phyloP scores from a whole-genome alignment of 129 eudicot genomes.

The Tagetes erecta region DNA sequence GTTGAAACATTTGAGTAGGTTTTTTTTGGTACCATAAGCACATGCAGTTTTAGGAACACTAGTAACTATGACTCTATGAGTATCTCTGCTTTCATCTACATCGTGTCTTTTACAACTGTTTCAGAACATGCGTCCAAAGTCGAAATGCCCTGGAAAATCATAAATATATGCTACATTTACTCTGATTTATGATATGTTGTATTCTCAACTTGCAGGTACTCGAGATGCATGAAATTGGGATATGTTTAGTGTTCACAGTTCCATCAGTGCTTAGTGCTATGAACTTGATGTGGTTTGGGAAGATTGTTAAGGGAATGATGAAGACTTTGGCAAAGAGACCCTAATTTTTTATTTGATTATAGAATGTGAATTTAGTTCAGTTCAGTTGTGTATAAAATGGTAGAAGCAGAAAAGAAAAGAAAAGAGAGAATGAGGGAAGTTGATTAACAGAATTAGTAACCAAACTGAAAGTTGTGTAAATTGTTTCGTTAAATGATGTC shows the following conservation, averaged over 20 bases:
- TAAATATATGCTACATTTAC: neutral
- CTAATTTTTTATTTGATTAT: constrained; percentile 17
- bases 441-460: constrained; percentile 4
- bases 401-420: constrained; percentile 22
- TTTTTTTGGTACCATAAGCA: too few relatives aligned
- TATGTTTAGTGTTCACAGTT: constrained; percentile 59
- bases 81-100: too few relatives aligned
- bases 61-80: neutral
- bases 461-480: constrained; percentile 18
- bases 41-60: neutral
- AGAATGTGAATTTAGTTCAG: constrained; percentile 5
- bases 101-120: too few relatives aligned
- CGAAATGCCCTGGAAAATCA: neutral
- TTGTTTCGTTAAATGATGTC: constrained; percentile 7
- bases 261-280: constrained; percentile 70
- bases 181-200: neutral
- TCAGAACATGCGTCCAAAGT: too few relatives aligned
- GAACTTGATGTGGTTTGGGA: constrained; percentile 93
- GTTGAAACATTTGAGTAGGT: neutral
- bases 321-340: constrained; percentile 74
- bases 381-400: constrained; percentile 28
- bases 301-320: constrained; percentile 77
- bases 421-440: constrained; percentile 1
- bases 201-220: constrained; percentile 42
- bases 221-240: constrained; percentile 62